Base-by-base conservation (phyloP, 257 asterid genomes). In the Fraxinus excelsior region DNA sequence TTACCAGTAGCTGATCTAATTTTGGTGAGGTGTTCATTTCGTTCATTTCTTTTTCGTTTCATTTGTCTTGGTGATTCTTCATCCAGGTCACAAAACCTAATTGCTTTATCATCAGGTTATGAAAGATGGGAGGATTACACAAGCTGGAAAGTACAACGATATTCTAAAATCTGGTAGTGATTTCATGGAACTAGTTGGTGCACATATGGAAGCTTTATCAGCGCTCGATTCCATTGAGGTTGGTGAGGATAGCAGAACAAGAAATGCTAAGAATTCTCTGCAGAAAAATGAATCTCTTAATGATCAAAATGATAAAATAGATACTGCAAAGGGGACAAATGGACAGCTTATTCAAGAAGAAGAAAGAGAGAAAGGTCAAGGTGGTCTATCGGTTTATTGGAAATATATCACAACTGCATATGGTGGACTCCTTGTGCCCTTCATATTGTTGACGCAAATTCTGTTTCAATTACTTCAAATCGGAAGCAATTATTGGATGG, bases 401-500 rank as follows among this genome's bases (percentile, higher is more conserved):
- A 90, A 91, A 53, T 94, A 92, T 73, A 82, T 94, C 32, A 92
- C 89, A n/a, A 86, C 87, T 3, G 98, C 96, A 13, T 92, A 88
- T 60, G 91, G 98, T 51, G 99, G 99, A 51, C 85, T 87, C 53
- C 85, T 94, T 23, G 93, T 88, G n/a, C 99, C 99, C n/a, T 69
- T 94, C 42, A 88, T 91, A 67, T 69, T 94, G 75, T 77, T 92
- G 70, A 89, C 93, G 42, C 98, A 92, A 75, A 31, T 83, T 69
- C 23, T 90, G 60, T 91, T 92, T 80, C 95, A 92, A 76, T 18
- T 76, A 34, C 90, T 94, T 81, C 98, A 94, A 82, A 91, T 94
- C 31, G 95, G 93, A 66, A 94, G 99, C 94, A 94, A 92, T 80
- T 94, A 92, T 71, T 94, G 97, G 99, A 94, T 94, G 99, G 94